These are phyloP conservation scores for Mucor circinelloides DNA, from an alignment of 371 early-diverging fungal genomes.

Conservation along the genomic window DNA sequence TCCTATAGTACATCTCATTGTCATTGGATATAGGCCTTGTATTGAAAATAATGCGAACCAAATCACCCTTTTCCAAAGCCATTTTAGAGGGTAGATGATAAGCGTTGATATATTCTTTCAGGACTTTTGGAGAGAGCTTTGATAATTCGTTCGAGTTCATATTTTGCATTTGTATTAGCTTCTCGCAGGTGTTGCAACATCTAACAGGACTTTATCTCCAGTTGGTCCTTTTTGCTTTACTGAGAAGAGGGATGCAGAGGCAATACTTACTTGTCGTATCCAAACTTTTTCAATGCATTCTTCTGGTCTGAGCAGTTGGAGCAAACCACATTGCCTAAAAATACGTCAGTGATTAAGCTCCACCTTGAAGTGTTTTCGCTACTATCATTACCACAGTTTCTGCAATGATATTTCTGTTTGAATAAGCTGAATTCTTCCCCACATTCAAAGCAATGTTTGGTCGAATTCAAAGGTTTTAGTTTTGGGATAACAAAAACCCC, in stretches of 20 bases:
- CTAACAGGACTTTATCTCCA: slow-evolving; percentile 35
- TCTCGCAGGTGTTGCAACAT: slow-evolving; percentile 47
- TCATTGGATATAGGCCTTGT: slow-evolving; percentile 49
- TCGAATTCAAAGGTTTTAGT: slow-evolving; percentile 28
- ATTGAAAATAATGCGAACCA: slow-evolving; percentile 46
- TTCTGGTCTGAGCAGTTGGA: slow-evolving; percentile 43
- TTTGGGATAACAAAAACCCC: slow-evolving; percentile 46
- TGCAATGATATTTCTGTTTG: slow-evolving; percentile 49
- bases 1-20: slow-evolving; percentile 44
- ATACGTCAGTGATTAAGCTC: not conserved
- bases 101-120: slow-evolving; percentile 44
- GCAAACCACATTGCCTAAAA: slow-evolving; percentile 50
- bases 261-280: slow-evolving; percentile 49
- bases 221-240: not conserved
- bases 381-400: slow-evolving; percentile 48
- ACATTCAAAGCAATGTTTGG: slow-evolving; percentile 45
- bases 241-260: not conserved
- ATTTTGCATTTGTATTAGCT: slow-evolving; percentile 43
- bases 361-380: not conserved
- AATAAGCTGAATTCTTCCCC: slow-evolving; percentile 40
- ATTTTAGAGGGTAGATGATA: slow-evolving; percentile 41
- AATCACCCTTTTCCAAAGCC: slow-evolving; percentile 46
- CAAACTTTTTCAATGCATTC: slow-evolving; percentile 46
- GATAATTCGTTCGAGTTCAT: slow-evolving; percentile 38
- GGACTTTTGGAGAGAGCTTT: slow-evolving; percentile 28